Evolutionary conservation across 768 basidiomycete genomes (phyloP), one percentile per base, ranked within the genome.

Genomic region (Leucocoprinus birnbaumii): DNA sequence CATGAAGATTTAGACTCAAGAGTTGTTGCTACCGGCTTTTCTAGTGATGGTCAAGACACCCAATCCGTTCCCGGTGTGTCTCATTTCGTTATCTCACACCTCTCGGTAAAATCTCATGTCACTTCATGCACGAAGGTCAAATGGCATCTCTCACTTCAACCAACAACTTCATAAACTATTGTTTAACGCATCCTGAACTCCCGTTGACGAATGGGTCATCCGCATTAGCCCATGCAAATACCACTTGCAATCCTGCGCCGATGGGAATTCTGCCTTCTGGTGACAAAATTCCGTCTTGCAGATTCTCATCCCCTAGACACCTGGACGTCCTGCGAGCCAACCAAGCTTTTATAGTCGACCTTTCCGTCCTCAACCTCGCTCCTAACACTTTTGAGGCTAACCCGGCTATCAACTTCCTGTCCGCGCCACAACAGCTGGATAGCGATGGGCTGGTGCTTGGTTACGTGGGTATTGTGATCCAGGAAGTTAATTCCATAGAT

Each of bases 131-230:
- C 31, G 31, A 31, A 11, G 82, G 80, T n/a, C 80, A 84, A 64
- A 76, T 75, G 38, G 64, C 76, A 0, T 80, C 80, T 10, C 38
- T 75, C 27, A 83, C 81, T 3, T 80, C 80, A 24, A 64, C 61
- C 38, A 85, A 86, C 73, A 86, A 88, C 75, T 88, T 80, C 69
- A 80, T 81, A 75, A 84, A 84, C 73, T 80, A 76, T 62, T 81
- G 78, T 61, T 64, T 68, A 46, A 65, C 65, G 11, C 68, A 5
- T 5, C 31, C 31, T 11, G 11, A 31, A 5, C 31, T 31, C 6
- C 31, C 31, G 5, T 5, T 31, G 11, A 31, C 31, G 6, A 31
- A 31, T 31, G 31, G 31, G 11, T 5, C 31, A 31, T 31, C 31
- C 31, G 5, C 31, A 31, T 31, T 11, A 31, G 31, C 31, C n/a